A percentile compares a stretch with the other conserved stretches of the same genome.
phyloP scores from a whole-genome alignment of 306 rosid species.

The Prunus salicina region DNA sequence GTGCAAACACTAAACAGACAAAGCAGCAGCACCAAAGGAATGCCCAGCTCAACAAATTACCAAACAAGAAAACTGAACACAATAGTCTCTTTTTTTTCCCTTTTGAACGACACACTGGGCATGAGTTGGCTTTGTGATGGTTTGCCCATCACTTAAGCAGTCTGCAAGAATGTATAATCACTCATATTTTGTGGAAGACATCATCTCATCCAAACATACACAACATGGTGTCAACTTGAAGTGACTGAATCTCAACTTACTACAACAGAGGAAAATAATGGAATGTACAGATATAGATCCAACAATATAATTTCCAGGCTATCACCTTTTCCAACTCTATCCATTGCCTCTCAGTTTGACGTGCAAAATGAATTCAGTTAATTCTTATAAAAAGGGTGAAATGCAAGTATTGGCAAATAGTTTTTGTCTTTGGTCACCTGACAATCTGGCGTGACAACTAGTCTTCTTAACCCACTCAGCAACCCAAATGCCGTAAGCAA shows the following conservation, averaged over 20 bases:
- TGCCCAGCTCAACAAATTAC: background rate
- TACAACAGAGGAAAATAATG: background rate
- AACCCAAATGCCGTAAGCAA: background rate
- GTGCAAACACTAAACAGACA: background rate
- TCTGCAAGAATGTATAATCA: background rate
- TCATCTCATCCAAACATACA: background rate
- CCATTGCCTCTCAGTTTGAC: background rate
- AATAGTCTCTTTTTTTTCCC: background rate
- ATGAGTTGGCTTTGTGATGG: too few species aligned
- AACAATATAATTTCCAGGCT: background rate
- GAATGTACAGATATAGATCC: constrained; percentile 3
- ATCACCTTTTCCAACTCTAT: background rate
- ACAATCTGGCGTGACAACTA: background rate
- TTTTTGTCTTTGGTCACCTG: background rate
- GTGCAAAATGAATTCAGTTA: background rate
- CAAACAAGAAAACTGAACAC: background rate
- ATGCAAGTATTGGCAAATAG: background rate
- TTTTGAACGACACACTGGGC: too few species aligned
- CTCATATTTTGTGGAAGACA: background rate
- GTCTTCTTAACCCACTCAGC: background rate
- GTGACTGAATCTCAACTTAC: constrained; percentile 1
- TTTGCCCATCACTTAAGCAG: too few species aligned
- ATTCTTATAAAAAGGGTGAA: background rate
- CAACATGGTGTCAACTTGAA: background rate
- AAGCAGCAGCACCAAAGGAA: background rate